Percentiles rank a stretch among this genome's conserved stretches.
phyloP scores from a whole-genome alignment of 1,139 yeast genomes.

The Pichia sp. region DNA sequence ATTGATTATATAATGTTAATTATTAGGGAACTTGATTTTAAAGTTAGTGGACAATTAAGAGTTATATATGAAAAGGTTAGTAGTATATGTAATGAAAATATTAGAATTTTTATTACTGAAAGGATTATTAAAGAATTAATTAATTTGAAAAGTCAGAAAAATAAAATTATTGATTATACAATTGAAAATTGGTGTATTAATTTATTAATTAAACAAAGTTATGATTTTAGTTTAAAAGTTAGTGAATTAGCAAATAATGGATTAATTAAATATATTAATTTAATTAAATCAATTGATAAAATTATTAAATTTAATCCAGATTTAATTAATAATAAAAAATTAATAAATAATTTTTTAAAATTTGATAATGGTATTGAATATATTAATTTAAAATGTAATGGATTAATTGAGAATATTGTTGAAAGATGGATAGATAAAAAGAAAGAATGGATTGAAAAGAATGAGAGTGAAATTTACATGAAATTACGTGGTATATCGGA shows the following conservation, averaged over 20 bases:
- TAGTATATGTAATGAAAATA: neutral
- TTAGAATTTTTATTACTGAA: constrained; percentile 2
- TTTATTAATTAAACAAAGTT: constrained; percentile 60
- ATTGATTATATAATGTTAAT: constrained; percentile 57
- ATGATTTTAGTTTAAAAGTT: constrained; percentile 57
- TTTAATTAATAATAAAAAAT: constrained; percentile 15
- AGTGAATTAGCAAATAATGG: constrained; percentile 50
- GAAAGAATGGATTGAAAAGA: constrained; percentile 3
- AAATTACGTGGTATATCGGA: constrained; percentile 2
- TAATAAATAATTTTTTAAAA: neutral
- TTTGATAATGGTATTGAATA: constrained; percentile 7
- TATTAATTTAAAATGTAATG: constrained; percentile 1
- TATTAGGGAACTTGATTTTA: constrained; percentile 56
- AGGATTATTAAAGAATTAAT: constrained; percentile 3
- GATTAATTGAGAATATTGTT: constrained; percentile 9
- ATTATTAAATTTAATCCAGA: constrained; percentile 41
- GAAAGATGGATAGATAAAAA: constrained; percentile 9
- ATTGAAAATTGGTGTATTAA: constrained; percentile 25
- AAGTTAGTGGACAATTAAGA: constrained; percentile 60
- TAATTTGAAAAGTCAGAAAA: neutral
- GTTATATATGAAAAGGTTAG: constrained; percentile 38
- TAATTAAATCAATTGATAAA: constrained; percentile 35
- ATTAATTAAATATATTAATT: constrained; percentile 39
- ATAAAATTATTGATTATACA: constrained; percentile 1
- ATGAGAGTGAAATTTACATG: neutral